A percentile compares a stretch with the other conserved stretches of the same genome.
Conservation (phyloP, 2,329 filamentous ascomycete genomes). For the Ascochyta viciae-villosae region DNA sequence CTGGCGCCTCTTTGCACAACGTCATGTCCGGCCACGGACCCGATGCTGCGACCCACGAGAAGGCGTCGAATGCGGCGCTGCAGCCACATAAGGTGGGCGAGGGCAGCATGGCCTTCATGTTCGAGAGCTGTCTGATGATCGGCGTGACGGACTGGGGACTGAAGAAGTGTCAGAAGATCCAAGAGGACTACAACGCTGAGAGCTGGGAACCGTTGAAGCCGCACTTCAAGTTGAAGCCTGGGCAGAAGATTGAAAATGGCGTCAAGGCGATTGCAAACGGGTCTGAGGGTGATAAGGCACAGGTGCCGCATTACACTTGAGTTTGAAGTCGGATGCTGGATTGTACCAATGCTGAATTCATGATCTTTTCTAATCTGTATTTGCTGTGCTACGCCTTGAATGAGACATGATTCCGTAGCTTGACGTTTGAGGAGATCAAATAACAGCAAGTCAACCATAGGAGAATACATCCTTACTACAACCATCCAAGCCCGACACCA, state of each 20-base stretch:
- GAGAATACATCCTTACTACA: too few species aligned
- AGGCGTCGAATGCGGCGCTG: conserved; percentile 62
- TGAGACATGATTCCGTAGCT: too few species aligned
- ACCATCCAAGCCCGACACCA: too few species aligned
- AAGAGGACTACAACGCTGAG: conserved; percentile 78
- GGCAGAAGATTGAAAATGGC: conserved; percentile 38
- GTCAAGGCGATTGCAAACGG: conserved; percentile 24
- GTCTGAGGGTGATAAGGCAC: conserved; percentile 28
- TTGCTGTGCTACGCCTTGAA: neutral
- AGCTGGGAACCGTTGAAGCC: conserved; percentile 71
- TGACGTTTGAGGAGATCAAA: too few species aligned
- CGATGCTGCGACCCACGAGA: conserved; percentile 65
- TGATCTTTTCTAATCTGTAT: neutral
- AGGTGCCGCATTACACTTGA: conserved; percentile 36
- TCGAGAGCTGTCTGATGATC: conserved; percentile 71
- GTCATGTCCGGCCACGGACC: conserved; percentile 76
- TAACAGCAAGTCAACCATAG: too few species aligned
- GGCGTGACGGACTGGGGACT: conserved; percentile 76
- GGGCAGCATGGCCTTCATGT: conserved; percentile 73
- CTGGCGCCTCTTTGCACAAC: conserved; percentile 72
- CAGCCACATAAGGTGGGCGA: conserved; percentile 67
- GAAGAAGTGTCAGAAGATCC: conserved; percentile 73
- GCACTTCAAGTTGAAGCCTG: conserved; percentile 49
- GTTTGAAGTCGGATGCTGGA: neutral
- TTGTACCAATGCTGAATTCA: neutral